Evolutionary conservation across 345 rosid genomes (phyloP).

Genomic region (Arabidopsis arenosa): DNA sequence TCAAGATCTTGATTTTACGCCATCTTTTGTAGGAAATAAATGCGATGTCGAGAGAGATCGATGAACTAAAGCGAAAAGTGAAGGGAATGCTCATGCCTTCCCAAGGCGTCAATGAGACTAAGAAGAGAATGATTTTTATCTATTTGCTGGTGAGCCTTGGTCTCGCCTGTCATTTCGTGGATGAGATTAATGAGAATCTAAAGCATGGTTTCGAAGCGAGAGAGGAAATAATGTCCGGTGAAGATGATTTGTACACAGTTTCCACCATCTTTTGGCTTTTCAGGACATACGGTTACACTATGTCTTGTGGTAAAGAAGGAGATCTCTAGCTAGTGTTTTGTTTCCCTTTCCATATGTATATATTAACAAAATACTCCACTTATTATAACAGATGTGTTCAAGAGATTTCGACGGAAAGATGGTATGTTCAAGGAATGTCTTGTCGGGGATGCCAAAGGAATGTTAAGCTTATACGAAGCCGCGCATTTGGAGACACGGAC

Average conservation of each 20-base stretch:
- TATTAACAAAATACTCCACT: too few relatives aligned
- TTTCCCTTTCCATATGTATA: too few relatives aligned
- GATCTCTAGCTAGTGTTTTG: background rate
- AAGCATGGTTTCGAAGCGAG: background rate
- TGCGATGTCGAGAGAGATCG: too few relatives aligned
- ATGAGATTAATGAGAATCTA: background rate
- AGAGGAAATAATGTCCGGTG: background rate
- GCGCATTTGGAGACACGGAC: too few relatives aligned
- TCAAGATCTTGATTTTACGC: too few relatives aligned
- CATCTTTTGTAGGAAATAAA: too few relatives aligned
- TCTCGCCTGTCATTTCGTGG: conserved; percentile 24
- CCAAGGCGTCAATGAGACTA: background rate
- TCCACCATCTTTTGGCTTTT: conserved; percentile 21
- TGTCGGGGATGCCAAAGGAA: too few relatives aligned
- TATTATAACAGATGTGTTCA: too few relatives aligned
- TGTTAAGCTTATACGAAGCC: background rate
- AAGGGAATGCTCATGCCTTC: conserved; percentile 5
- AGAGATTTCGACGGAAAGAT: too few relatives aligned
- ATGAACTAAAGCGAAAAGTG: too few relatives aligned
- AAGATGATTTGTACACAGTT: conserved; percentile 27
- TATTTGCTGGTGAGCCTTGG: conserved; percentile 26
- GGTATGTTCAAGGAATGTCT: too few relatives aligned
- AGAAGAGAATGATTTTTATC: background rate
- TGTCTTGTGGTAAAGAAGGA: background rate
- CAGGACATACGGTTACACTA: conserved; percentile 19